A percentile compares a stretch with the other conserved stretches of the same genome.
Evolutionary conservation across 495 filamentous ascomycete genomes (phyloP).

Genomic region (Daldinia grandis): DNA sequence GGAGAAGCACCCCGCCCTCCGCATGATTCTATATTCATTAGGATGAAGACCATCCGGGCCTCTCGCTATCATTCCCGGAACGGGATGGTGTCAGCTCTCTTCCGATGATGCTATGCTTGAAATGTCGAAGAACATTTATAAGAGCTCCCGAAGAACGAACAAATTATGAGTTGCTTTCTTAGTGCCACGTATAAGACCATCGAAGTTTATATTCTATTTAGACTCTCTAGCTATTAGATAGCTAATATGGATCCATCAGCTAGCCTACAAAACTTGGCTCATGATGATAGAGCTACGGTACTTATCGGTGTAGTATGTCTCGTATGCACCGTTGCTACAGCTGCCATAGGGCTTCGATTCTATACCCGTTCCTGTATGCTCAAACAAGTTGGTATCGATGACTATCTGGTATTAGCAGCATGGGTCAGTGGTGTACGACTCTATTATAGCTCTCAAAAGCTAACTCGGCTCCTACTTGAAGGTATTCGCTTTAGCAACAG

Average conservation of each 20-base stretch:
- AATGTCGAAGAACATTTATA: constrained; percentile 9
- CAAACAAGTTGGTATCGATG: constrained; percentile 55
- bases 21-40: constrained; percentile 37
- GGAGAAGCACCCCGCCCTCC: constrained; percentile 27
- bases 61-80: constrained; percentile 19
- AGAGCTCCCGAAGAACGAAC: not conserved
- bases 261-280: constrained; percentile 3
- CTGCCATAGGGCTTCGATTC: constrained; percentile 47
- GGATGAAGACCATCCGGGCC: constrained; percentile 36
- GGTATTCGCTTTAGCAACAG: constrained; percentile 34
- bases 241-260: constrained; percentile 28
- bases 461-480: constrained; percentile 8
- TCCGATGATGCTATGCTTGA: constrained; percentile 23
- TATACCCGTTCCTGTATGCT: constrained; percentile 53
- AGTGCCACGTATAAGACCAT: not conserved
- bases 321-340: constrained; percentile 46
- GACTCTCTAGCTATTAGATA: not conserved
- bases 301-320: constrained; percentile 38
- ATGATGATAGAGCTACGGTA: constrained; percentile 29
- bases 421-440: constrained; percentile 22
- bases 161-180: not conserved
- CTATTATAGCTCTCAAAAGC: not conserved
- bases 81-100: constrained; percentile 1
- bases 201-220: not conserved
- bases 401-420: constrained; percentile 45